Evolutionary conservation across 139 green algal genomes (phyloP).

Genomic region (Chlamydomonas sphaeroides): DNA sequence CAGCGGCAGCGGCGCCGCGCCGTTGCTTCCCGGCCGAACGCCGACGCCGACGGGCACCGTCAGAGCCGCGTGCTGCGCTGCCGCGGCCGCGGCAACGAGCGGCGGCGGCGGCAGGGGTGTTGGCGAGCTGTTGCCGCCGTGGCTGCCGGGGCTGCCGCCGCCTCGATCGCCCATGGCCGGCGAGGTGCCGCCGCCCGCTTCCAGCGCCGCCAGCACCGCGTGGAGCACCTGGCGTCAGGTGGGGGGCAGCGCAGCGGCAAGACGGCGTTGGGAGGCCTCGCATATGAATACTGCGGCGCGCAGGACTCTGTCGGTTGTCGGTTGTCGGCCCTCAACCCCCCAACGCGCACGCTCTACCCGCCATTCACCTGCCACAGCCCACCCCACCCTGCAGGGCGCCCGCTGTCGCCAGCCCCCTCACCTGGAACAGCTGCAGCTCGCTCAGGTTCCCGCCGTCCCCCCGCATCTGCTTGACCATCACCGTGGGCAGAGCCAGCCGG

Average conservation of each 20-base stretch:
- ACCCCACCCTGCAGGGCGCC: too few species aligned
- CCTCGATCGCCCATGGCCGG: not conserved
- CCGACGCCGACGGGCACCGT: not conserved
- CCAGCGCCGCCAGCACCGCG: constrained; percentile 34
- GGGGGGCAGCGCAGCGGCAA: too few species aligned
- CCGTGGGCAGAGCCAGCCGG: constrained; percentile 18
- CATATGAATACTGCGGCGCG: too few species aligned
- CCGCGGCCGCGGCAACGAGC: not conserved
- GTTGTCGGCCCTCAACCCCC: too few species aligned
- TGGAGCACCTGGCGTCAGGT: too few species aligned
- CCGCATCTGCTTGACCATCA: constrained; percentile 11
- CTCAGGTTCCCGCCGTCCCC: constrained; percentile 22
- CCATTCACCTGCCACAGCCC: too few species aligned
- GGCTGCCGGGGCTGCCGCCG: not conserved
- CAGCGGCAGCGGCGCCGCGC: constrained; percentile 11
- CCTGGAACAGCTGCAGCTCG: constrained; percentile 36
- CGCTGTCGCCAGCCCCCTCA: too few species aligned
- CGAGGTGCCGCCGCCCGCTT: not conserved
- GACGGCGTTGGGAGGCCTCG: too few species aligned
- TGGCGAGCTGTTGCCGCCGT: not conserved
- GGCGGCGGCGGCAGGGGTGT: constrained; percentile 27
- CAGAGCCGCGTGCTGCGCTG: not conserved
- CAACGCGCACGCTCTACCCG: too few species aligned
- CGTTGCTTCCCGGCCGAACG: constrained; percentile 22
- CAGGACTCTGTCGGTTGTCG: too few species aligned